Percentiles rank a stretch among this genome's conserved stretches.
Evolutionary conservation across 83 land plant genomes (phyloP).

Genomic region (Thuja plicata): DNA sequence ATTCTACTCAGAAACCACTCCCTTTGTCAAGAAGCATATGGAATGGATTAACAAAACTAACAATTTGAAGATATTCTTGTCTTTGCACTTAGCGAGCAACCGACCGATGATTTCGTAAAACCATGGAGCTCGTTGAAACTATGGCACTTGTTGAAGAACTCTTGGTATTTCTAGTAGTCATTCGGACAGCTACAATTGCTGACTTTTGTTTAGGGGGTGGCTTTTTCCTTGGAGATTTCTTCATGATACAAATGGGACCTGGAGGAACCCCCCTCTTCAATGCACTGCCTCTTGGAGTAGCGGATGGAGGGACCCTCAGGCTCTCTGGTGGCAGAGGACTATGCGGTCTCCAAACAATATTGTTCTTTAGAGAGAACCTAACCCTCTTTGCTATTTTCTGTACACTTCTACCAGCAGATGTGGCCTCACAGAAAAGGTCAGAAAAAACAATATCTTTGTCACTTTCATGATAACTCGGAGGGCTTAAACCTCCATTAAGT

Average conservation of each 20-base stretch:
- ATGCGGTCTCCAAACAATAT: slow-evolving; percentile 86
- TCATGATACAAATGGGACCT: slow-evolving; percentile 64
- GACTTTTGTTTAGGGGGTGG: not conserved
- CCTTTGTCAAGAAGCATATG: not conserved
- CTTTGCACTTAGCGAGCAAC: not conserved
- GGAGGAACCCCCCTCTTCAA: slow-evolving; percentile 86
- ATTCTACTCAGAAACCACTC: not conserved
- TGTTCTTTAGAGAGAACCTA: slow-evolving; percentile 76
- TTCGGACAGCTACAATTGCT: not conserved
- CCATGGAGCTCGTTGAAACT: slow-evolving; percentile 6
- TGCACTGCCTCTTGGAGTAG: slow-evolving; percentile 87
- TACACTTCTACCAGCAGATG: slow-evolving; percentile 22
- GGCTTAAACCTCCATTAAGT: not conserved
- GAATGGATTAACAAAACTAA: not conserved
- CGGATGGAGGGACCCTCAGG: slow-evolving; percentile 86
- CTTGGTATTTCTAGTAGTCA: not conserved
- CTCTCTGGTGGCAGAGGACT: slow-evolving; percentile 85
- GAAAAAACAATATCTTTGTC: not conserved
- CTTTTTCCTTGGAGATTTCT: slow-evolving; percentile 13
- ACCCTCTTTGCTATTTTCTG: slow-evolving; percentile 69
- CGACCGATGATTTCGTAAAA: not conserved
- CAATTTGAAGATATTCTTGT: not conserved
- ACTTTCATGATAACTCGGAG: not conserved
- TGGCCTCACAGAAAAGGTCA: not conserved
- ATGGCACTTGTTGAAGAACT: not conserved